A percentile compares a stretch with the other conserved stretches of the same genome.
These are phyloP conservation scores for Gracilaria vermiculophylla DNA, from an alignment of 23 red algal genomes.

Conservation along the genomic window DNA sequence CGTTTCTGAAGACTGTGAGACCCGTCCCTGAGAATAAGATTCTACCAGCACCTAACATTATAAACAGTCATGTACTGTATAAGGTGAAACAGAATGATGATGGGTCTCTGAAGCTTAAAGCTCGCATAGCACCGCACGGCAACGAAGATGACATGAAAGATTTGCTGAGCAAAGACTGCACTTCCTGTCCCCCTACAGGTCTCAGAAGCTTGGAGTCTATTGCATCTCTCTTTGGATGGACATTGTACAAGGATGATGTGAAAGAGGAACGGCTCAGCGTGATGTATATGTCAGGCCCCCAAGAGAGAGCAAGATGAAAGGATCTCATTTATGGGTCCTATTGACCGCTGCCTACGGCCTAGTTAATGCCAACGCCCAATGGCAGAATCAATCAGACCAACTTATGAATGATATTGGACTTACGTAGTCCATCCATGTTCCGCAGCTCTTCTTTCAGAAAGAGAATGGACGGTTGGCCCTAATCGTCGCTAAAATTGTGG, in stretches of 20 bases:
- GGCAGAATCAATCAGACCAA: slow-evolving; percentile 4
- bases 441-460: too few relatives aligned
- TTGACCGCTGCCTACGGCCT: neutral
- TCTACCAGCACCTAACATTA: neutral
- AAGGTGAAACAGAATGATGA: slow-evolving; percentile 21
- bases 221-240: neutral
- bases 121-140: slow-evolving; percentile 11
- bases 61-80: neutral
- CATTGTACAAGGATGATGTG: slow-evolving; percentile 16
- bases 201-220: neutral
- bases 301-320: neutral
- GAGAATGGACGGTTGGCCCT: too few relatives aligned
- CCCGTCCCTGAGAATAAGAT: too few relatives aligned
- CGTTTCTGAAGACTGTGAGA: too few relatives aligned
- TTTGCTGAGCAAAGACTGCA: neutral
- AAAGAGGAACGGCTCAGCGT: slow-evolving; percentile 2
- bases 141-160: slow-evolving; percentile 29
- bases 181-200: neutral
- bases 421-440: too few relatives aligned
- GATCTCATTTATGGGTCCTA: slow-evolving; percentile 2
- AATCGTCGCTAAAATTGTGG: too few relatives aligned
- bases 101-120: slow-evolving; percentile 10
- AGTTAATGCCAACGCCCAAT: neutral
- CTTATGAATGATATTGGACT: neutral
- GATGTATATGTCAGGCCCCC: neutral